phyloP scores from a whole-genome alignment of 768 basidiomycete species.

The Lepiota brunneoincarnata region DNA sequence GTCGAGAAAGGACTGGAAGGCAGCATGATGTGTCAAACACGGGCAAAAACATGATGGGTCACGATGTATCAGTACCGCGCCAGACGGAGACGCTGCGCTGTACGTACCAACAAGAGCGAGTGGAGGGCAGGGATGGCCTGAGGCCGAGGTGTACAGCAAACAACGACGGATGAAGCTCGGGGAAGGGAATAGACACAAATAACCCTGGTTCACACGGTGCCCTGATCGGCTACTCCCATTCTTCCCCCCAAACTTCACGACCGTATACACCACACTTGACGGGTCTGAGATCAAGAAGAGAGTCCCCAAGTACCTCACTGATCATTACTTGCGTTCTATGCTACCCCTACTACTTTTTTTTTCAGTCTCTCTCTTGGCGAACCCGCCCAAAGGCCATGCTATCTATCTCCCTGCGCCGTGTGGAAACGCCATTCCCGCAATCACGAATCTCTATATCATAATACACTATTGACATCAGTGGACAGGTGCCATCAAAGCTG shows the following conservation, averaged over 20 bases:
- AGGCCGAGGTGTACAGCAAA: slow-evolving; percentile 7
- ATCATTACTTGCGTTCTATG: no score
- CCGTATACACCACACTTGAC: neutral
- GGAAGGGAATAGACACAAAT: neutral
- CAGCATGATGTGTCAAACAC: neutral
- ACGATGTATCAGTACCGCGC: neutral
- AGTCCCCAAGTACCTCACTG: no score
- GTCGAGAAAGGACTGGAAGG: neutral
- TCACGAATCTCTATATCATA: no score
- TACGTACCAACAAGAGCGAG: slow-evolving; percentile 1
- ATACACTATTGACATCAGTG: no score
- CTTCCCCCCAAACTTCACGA: slow-evolving; percentile 1
- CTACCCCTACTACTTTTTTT: no score
- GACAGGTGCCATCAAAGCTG: no score
- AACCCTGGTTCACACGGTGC: slow-evolving; percentile 11
- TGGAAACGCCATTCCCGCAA: no score
- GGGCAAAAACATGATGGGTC: neutral
- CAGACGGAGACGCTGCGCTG: neutral
- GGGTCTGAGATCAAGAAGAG: no score
- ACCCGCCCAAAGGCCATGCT: no score
- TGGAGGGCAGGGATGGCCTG: neutral
- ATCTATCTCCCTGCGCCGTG: no score
- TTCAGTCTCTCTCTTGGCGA: no score
- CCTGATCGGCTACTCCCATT: slow-evolving; percentile 9
- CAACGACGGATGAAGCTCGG: neutral